Conservation (phyloP, 2,329 filamentous ascomycete species). For the Exophiala sp. region DNA sequence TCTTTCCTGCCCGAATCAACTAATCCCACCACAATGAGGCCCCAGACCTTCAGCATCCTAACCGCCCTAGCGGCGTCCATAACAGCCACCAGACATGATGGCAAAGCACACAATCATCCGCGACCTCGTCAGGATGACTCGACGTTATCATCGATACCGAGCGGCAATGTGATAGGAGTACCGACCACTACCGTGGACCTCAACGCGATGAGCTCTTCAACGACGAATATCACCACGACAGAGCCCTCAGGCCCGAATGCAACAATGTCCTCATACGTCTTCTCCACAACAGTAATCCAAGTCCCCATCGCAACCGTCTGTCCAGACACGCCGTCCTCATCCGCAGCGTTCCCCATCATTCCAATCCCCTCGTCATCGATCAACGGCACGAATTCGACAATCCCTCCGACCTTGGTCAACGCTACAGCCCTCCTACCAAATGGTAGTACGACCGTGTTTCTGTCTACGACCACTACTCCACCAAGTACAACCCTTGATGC, state of each 20-base stretch:
- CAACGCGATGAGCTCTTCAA: not conserved
- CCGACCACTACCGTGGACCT: not conserved
- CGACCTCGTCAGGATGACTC: slow-evolving; percentile 3
- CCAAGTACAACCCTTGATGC: not conserved
- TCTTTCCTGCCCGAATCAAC: not conserved
- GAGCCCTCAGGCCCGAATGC: not conserved
- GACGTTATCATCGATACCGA: too few species aligned
- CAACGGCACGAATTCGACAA: not conserved
- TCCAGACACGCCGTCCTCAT: slow-evolving; percentile 10
- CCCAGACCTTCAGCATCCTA: slow-evolving; percentile 1
- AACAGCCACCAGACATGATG: slow-evolving; percentile 7
- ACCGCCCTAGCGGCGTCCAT: slow-evolving; percentile 6
- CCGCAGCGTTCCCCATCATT: slow-evolving; percentile 8
- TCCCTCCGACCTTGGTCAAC: slow-evolving; percentile 5
- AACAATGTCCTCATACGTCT: slow-evolving; percentile 13
- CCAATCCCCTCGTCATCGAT: slow-evolving; percentile 3
- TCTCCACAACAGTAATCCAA: slow-evolving; percentile 20
- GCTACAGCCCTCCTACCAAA: slow-evolving; percentile 24
- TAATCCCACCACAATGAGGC: not conserved
- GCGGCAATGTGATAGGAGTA: too few species aligned
- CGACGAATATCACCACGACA: not conserved
- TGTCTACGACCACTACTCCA: slow-evolving; percentile 5
- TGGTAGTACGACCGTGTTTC: slow-evolving; percentile 20
- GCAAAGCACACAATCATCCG: slow-evolving; percentile 14
- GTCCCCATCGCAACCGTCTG: slow-evolving; percentile 25